Evolutionary conservation across 129 eudicot species (phyloP), one percentile per base, ranked within the genome.

Genomic region (Helichrysum umbraculigerum): DNA sequence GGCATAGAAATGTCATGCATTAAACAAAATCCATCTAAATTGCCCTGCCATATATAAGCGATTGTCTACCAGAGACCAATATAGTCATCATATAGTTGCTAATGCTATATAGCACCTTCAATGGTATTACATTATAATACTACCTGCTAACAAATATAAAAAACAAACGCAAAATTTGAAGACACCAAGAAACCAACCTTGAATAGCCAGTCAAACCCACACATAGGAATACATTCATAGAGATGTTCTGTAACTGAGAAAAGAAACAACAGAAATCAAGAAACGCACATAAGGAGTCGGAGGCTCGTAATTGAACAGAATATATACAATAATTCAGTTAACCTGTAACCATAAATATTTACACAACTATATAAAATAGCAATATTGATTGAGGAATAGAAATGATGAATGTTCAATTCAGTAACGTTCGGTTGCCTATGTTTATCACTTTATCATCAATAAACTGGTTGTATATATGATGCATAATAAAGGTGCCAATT

Each of bases 101-200:
- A 50, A 67, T 64, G 72, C 72, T 64, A 75, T 14, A 39, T 33
- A 47, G 52, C 32, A 60, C 74, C 71, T 75, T 63, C 34, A 74
- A 62, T 61, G 78, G 10, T 61, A 62, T 74, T 74, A 75, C 71
- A 75, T 63, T 74, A 75, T 32, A 64, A 4, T 30, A 78, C 76
- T 61, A 73, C 47, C 63, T 37, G 78, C 76, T 79, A 39, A 65
- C 5, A 4, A 65, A 64, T 65, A 71, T 25, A 37, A 62, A 62
- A 70, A 65, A n/a, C 4, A 5, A 52, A 41, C 1, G 78, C 78
- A 79, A 79, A 79, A 65, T 37, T 65, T 37, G 39, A 66, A 65
- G 74, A 79, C 35, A 17, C 74, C 54, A 19, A 66, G 25, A 64
- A 33, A 72, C 20, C 61, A 79, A 56, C 77, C 70, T 63, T 51